Evolutionary conservation across 495 filamentous ascomycete genomes (phyloP).

Genomic region (Xylaria nigripes): DNA sequence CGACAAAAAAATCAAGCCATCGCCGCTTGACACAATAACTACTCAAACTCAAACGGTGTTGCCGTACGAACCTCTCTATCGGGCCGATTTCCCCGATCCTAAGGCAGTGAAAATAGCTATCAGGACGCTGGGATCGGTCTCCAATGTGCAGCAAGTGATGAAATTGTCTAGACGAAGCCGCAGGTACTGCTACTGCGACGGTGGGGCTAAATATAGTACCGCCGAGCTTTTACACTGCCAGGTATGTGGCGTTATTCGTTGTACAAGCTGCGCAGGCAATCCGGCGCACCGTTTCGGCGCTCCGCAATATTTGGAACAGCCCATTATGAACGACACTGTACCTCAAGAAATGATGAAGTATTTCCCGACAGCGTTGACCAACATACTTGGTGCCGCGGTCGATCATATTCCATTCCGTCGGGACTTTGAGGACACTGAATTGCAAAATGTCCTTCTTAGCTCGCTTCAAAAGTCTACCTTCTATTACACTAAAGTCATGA

Average conservation of each 20-base stretch:
- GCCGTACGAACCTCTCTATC: slow-evolving; percentile 1
- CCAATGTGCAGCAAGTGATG: neutral
- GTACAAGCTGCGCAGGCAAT: slow-evolving; percentile 29
- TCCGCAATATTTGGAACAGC: neutral
- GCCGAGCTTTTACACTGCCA: slow-evolving; percentile 14
- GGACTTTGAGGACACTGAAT: neutral
- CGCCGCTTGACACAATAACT: neutral
- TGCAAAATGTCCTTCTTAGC: neutral
- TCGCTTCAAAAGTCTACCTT: slow-evolving; percentile 12
- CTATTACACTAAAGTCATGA: slow-evolving; percentile 25
- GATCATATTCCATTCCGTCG: neutral
- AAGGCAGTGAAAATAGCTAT: neutral
- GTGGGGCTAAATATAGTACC: slow-evolving; percentile 24
- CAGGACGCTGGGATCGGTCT: neutral
- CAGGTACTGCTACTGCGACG: slow-evolving; percentile 29
- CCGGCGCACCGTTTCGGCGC: slow-evolving; percentile 22
- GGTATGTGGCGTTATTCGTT: slow-evolving; percentile 16
- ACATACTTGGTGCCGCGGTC: neutral
- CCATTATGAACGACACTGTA: slow-evolving; percentile 6
- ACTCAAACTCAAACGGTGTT: neutral
- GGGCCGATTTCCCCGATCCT: neutral
- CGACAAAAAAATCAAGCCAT: slow-evolving; percentile 1
- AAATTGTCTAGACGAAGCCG: slow-evolving; percentile 12
- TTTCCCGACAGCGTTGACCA: slow-evolving; percentile 13
- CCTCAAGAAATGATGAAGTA: slow-evolving; percentile 11